Evolutionary conservation across 768 basidiomycete species (phyloP), one percentile per base, ranked within the genome.

Genomic region (Auriscalpium orientale): DNA sequence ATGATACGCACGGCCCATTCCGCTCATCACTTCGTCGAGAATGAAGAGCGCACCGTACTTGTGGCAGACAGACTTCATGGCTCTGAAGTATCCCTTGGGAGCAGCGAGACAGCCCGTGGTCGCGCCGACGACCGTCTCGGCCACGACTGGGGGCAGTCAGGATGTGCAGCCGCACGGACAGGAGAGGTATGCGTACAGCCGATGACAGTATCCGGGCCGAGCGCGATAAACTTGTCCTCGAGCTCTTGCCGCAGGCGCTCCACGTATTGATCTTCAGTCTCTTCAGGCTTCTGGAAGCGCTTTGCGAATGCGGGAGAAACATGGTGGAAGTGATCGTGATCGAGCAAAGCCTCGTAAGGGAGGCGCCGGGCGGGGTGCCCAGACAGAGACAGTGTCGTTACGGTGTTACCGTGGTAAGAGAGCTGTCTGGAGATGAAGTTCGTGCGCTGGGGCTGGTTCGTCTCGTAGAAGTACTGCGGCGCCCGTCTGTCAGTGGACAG

Each of bases 21-120:
- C 91, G 66, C 85, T 83, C 91, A 95, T 93, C 47, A 93, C 88
- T 71, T 95, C 93, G 64, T 95, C 93, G 37, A 93, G 77, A 44
- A 94, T 90, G 68, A 93, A 85, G 16, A 95, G 70, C 1, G 82
- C 88, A 63, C 61, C 77, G 62, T 64, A 85, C 69, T 86, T 90
- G 40, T 87, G 79, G 61, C 88, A 90, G 18, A 91, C 86, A 11
- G 84, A 83, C 63, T 86, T 89, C 83, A 91, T 88, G 8, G 87
- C 87, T 68, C 81, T 81, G 65, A 94, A 87, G 67, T 94, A 94
- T 2, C 91, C 91, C 60, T 85, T 86, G 0, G 91, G 90, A 6
- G 89, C 82, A 37, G 84, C 68, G 1, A 91, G 75, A 36, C 79
- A 84, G 28, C 91, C 93, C 2, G 85, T 85, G 0, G 89, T 85